Base-by-base conservation (phyloP, 306 rosid species). In the Glycyrrhiza uralensis region DNA sequence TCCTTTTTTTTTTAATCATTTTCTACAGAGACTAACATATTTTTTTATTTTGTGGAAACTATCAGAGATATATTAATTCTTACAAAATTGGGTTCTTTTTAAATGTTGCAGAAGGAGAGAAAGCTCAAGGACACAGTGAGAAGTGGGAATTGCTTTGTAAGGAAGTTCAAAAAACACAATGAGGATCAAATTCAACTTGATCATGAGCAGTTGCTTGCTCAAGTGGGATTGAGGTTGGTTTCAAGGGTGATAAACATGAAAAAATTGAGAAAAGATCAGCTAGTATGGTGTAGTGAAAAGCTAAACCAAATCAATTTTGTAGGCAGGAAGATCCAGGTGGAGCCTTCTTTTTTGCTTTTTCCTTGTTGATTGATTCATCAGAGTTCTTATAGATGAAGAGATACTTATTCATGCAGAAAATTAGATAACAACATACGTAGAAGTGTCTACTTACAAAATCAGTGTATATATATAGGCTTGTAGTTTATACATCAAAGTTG, bases 231-330 rank as follows among this genome's bases (percentile, higher is more conserved):
- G 64, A 91, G 82, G 76, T 72, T 94, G 80, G 66, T 89, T 66
- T 87, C 89, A 66, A 86, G 89, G 84, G 95, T 91, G 67, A 66
- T 89, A 12, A 76, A 42, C 65, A 80, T 93, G 89, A 68, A 95
- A 30, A 87, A 74, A 22, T 75, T 93, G 47, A 87, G 85, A 28
- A 74, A 70, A 75, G 92, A 88, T 60, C 96, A 87, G 11, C 38
- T 90, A 20, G 51, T 84, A 20, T 90, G 98, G 98, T 93, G 96
- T 41, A 72, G 18, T 42, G 87, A 81, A 46, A 93, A 93, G 69
- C 72, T 93, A 26, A 76, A 69, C 24, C 78, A 76, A 23, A 74
- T 90, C 51, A 81, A 61, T 26, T 81, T 90, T 65, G 76, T 76
- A 60, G 80, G 69, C 72, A 83, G 78, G 69, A 80, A 78, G 81